Evolutionary conservation across 257 asterid species (phyloP), one percentile per base, ranked within the genome.

Genomic region (Solanum bulbocastanum): DNA sequence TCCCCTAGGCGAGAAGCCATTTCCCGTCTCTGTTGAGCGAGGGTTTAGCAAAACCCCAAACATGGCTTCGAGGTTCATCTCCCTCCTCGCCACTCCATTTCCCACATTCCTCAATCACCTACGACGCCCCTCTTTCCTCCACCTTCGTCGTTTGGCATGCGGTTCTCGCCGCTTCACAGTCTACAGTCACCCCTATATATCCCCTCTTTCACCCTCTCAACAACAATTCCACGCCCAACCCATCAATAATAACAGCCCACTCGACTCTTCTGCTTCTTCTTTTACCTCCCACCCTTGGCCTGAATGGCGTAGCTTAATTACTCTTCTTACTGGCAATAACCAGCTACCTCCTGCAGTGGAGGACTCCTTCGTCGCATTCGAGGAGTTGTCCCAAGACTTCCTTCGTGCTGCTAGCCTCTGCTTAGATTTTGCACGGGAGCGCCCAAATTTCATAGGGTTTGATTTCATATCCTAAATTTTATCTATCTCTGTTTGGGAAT

Each of bases 341-440:
- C 69, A 87, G 91, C 52, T 88, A 86, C 81, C 88, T 86, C 20
- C 91, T n/a, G 98, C 85, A 27, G 68, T 81, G 66, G 88, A 93
- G 79, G 99, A 96, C 42, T 98, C 94, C 5, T 94, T 95, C 83
- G 97, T 96, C 36, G 94, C 87, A 84, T 94, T 94, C 88, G 98
- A 96, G 94, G 91, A 90, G 72, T 88, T 96, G 87, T 86, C 91
- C 1, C 92, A 93, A 46, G 95, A 94, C 60, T 96, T 95, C 88
- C 87, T 93, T 15, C 90, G 87, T 37, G 89, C 92, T 72, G 95
- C 99, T 46, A 79, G 93, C 14, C 82, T 86, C 60, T 96, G 96
- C 90, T 90, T 96, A 33, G 94, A 95, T 25, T 96, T 95, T 87
- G 94, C 98, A 83, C 91, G 93, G 60, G 91, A 94, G 40, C 91